These are phyloP conservation scores for Botrytis paeoniae DNA, from an alignment of 2,329 filamentous ascomycete species.

Conservation along the genomic window DNA sequence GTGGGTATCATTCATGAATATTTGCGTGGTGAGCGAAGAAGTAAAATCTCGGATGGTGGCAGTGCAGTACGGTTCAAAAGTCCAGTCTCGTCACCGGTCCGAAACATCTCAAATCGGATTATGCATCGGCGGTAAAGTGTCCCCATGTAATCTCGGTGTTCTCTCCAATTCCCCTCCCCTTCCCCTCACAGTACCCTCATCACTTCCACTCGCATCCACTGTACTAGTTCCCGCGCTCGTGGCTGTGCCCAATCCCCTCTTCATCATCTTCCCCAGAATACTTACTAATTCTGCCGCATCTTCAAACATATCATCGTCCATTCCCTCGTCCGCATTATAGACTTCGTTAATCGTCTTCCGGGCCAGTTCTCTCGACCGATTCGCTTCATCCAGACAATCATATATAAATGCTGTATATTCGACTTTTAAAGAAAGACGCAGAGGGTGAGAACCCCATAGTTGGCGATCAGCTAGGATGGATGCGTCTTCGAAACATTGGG, in stretches of 20 bases:
- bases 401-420: slow-evolving; percentile 93
- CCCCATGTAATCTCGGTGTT: background rate
- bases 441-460: slow-evolving; percentile 83
- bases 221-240: slow-evolving; percentile 30
- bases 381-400: slow-evolving; percentile 82
- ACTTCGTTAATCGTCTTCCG: slow-evolving; percentile 84
- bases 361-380: slow-evolving; percentile 72
- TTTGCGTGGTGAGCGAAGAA: background rate
- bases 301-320: slow-evolving; percentile 93
- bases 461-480: slow-evolving; percentile 69
- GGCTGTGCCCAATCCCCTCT: slow-evolving; percentile 51
- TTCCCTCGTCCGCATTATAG: slow-evolving; percentile 84
- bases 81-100: background rate
- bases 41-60: background rate
- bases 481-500: slow-evolving; percentile 76
- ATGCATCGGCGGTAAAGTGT: slow-evolving; percentile 8
- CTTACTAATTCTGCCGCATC: slow-evolving; percentile 88
- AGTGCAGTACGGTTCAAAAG: background rate
- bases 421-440: slow-evolving; percentile 84
- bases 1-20: background rate
- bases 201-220: slow-evolving; percentile 23
- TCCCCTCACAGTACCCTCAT: background rate
- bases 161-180: background rate
- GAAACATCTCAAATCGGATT: slow-evolving; percentile 4
- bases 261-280: slow-evolving; percentile 84